A percentile compares a stretch with the other conserved stretches of the same genome.
phyloP scores from a whole-genome alignment of 257 asterid species.

The Primulina eburnea region DNA sequence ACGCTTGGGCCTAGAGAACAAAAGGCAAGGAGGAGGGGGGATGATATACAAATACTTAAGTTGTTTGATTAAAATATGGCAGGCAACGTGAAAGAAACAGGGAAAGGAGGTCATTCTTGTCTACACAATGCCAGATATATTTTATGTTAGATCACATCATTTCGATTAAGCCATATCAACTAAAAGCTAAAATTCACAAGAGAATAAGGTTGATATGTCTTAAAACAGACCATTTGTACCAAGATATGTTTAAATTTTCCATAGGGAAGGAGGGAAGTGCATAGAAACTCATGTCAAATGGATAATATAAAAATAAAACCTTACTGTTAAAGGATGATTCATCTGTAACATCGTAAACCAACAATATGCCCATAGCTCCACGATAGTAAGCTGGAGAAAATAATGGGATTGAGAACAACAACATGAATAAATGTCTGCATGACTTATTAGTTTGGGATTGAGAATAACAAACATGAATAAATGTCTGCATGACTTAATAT shows the following conservation, averaged over 20 bases:
- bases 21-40: no score
- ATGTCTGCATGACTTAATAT: no score
- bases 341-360: constrained; percentile 64
- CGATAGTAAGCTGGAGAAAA: constrained; percentile 56
- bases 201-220: neutral
- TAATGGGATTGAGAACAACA: constrained; percentile 17
- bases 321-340: constrained; percentile 64
- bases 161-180: neutral
- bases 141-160: neutral
- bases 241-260: neutral
- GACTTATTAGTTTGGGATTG: neutral
- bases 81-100: constrained; percentile 3
- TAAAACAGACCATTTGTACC: neutral
- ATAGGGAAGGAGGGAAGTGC: neutral
- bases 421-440: neutral
- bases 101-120: neutral
- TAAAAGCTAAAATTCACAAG: neutral
- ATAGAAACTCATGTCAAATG: neutral
- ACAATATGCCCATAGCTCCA: constrained; percentile 66
- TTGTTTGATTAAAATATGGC: neutral
- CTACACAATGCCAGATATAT: no score
- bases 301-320: constrained; percentile 21
- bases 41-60: neutral
- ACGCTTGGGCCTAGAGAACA: no score
- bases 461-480: no score